These are phyloP conservation scores for Phytopythium montanum DNA, from an alignment of 352 stramenopile species.

Conservation along the genomic window DNA sequence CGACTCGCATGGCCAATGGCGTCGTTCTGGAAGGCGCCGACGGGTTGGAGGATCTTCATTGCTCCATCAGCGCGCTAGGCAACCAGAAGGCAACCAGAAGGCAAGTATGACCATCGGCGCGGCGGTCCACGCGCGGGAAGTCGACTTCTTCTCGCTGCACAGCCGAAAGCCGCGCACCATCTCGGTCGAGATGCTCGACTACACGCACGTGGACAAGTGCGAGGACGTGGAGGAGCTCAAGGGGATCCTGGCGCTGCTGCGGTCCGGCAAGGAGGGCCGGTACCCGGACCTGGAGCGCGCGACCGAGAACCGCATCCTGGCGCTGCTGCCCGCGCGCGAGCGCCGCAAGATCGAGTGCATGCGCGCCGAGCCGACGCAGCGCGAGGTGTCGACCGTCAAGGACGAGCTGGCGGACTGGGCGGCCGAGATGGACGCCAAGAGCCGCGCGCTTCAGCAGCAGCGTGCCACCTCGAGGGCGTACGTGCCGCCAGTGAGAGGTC, in stretches of 20 bases:
- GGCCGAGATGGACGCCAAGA: slow-evolving; percentile 46
- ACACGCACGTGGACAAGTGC: slow-evolving; percentile 86
- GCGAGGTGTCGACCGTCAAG: slow-evolving; percentile 58
- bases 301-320: slow-evolving; percentile 78
- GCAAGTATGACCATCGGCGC: slow-evolving; percentile 31
- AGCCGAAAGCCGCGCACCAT: slow-evolving; percentile 66
- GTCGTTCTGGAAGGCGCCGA: neutral
- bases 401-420: slow-evolving; percentile 70
- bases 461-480: slow-evolving; percentile 15
- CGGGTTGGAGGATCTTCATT: too few relatives aligned
- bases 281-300: slow-evolving; percentile 87
- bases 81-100: too few relatives aligned
- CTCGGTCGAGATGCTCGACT: slow-evolving; percentile 91
- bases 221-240: slow-evolving; percentile 81
- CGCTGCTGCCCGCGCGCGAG: slow-evolving; percentile 75
- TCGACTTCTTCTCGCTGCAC: slow-evolving; percentile 78
- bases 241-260: slow-evolving; percentile 79
- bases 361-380: slow-evolving; percentile 37
- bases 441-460: slow-evolving; percentile 39
- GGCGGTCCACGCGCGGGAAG: slow-evolving; percentile 15
- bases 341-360: slow-evolving; percentile 70
- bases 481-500: slow-evolving; percentile 57
- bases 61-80: too few relatives aligned
- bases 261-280: slow-evolving; percentile 86
- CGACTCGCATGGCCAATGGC: neutral